These are phyloP conservation scores for Fusarium sp. DNA, from an alignment of 2,329 filamentous ascomycete genomes.

Conservation along the genomic window DNA sequence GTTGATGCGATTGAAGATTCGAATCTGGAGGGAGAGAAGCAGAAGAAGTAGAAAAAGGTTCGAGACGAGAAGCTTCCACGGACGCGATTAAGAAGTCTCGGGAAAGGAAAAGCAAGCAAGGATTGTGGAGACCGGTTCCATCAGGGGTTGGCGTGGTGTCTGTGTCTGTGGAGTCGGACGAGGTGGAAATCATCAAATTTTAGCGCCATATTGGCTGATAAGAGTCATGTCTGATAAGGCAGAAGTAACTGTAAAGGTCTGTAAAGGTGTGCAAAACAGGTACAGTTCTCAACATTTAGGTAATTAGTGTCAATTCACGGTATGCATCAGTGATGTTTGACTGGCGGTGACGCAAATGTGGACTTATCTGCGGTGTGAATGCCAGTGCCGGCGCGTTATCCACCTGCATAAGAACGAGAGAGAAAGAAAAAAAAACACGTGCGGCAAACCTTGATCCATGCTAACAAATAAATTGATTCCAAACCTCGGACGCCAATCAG, in stretches of 20 bases:
- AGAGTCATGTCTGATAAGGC: neutral
- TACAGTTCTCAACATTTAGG: neutral
- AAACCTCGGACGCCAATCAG: constrained; percentile 19
- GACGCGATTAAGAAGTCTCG: constrained; percentile 8
- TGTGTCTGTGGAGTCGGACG: constrained; percentile 26
- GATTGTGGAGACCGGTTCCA: constrained; percentile 27
- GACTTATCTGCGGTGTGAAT: constrained; percentile 5
- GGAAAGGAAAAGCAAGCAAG: constrained; percentile 35
- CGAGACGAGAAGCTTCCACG: neutral
- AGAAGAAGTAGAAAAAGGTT: neutral
- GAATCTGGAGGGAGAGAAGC: neutral
- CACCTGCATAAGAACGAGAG: neutral
- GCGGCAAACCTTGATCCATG: constrained; percentile 14
- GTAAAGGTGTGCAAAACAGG: too few species aligned
- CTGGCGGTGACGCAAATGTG: constrained; percentile 33
- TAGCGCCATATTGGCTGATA: constrained; percentile 39
- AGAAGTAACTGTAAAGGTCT: too few species aligned
- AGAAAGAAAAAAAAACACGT: constrained; percentile 15
- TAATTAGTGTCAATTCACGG: constrained; percentile 10
- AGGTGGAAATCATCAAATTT: constrained; percentile 37
- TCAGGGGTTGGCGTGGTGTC: constrained; percentile 31
- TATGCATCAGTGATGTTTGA: neutral
- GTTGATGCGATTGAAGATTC: neutral
- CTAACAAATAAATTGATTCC: constrained; percentile 23
- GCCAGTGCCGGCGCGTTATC: neutral